Evolutionary conservation across 1,284 basidiomycete species (phyloP).

Genomic region (Fistulinella cinereoalba): DNA sequence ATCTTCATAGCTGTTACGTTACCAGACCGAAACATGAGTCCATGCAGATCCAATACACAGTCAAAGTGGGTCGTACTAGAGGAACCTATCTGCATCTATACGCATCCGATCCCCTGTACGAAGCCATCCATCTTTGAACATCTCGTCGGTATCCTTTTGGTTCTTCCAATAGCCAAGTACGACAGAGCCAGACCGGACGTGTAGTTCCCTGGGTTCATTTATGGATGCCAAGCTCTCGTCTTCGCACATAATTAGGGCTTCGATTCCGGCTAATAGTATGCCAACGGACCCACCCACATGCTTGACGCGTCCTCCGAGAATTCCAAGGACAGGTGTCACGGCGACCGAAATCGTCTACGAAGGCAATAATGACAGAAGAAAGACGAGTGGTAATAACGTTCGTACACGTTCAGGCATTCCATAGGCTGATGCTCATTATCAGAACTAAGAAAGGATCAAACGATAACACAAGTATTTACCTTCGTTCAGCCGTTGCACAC

Average conservation of each 20-base stretch:
- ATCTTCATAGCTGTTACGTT: slow-evolving; percentile 27
- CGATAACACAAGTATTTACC: slow-evolving; percentile 39
- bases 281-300: slow-evolving; percentile 49
- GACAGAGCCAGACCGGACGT: slow-evolving; percentile 51
- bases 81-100: slow-evolving; percentile 53
- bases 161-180: slow-evolving; percentile 71
- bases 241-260: slow-evolving; percentile 58
- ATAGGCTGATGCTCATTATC: slow-evolving; percentile 46
- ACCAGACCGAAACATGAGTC: not conserved
- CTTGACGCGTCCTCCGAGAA: slow-evolving; percentile 44
- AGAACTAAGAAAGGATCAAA: not conserved
- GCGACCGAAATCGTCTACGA: slow-evolving; percentile 57
- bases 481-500: slow-evolving; percentile 40
- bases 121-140: slow-evolving; percentile 70
- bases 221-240: slow-evolving; percentile 55
- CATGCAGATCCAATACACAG: no score
- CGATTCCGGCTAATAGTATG: slow-evolving; percentile 58
- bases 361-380: not conserved
- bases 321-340: slow-evolving; percentile 43
- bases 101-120: slow-evolving; percentile 68
- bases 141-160: slow-evolving; percentile 58
- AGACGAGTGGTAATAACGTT: not conserved
- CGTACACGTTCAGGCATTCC: slow-evolving; percentile 74
- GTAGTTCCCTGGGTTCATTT: slow-evolving; percentile 65
- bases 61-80: slow-evolving; percentile 68